Base-by-base conservation (phyloP, 129 eudicot genomes). In the Erigeron canadensis region DNA sequence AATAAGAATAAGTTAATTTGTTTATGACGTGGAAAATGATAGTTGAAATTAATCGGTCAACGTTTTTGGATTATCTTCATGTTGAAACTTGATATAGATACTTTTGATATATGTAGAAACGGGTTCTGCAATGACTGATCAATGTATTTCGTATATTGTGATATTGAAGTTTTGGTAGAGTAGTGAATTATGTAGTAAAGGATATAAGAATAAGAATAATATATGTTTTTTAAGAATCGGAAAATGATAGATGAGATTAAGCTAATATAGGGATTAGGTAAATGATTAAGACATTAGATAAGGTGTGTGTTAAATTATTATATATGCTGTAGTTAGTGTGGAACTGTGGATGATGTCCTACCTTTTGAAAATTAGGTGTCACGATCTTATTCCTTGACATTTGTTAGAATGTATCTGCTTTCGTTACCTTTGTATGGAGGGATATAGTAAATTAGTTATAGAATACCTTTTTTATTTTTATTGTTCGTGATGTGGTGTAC, bases 281-380 rank as follows among this genome's bases (percentile, higher is more conserved):
- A 43, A 15, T 46, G 80, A 46, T 7, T 67, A 58, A 76, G 80
- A 76, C 66, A 67, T 57, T 12, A 22, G 23, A 21, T 40, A 51
- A 64, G 56, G 54, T 19, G 38, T 50, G 54, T 19, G 38, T 50
- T 48, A 8, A 37, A 62, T 39, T 63, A 9, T 18, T 13, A 19
- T 40, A 41, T 6, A 63, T 18, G 13, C n/a, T 39, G 53, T 38
- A 57, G 61, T 42, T 60, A 37, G 57, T 61, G 41, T 22, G 51
- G 81, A 62, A 37, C 47, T 61, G 41, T 22, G 51, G 81, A 62
- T 77, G 71, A 63, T 62, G 59, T 40, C 73, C 63, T 69, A 61
- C 65, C 75, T 59, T 48, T 47, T 56, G 40, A 75, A 43, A 67
- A 22, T 66, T 28, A 45, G 11, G 41, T 55, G 60, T 34, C 63